Evolutionary conservation across 1,139 yeast genomes (phyloP).

Genomic region (Pichia cactophila): DNA sequence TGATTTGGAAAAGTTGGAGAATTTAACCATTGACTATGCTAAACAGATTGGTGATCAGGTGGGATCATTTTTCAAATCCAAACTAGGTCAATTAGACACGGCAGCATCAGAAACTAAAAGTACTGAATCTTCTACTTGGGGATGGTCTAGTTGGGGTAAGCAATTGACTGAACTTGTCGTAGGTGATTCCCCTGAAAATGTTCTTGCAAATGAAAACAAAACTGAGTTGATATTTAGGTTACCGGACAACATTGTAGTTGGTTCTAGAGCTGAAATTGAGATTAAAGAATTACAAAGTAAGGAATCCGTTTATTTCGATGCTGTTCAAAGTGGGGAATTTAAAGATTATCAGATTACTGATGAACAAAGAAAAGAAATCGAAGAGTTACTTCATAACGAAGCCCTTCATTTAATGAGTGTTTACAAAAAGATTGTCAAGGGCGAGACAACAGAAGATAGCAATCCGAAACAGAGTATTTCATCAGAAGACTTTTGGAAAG

Average conservation of each 20-base stretch:
- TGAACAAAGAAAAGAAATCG: constrained; percentile 33
- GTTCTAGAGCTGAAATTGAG: constrained; percentile 54
- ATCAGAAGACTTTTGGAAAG: constrained; percentile 65
- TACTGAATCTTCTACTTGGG: constrained; percentile 13
- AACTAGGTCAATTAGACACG: constrained; percentile 11
- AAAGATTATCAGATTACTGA: constrained; percentile 26
- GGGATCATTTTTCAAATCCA: constrained; percentile 42
- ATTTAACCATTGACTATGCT: constrained; percentile 53
- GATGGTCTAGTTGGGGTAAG: constrained; percentile 12
- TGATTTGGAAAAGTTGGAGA: constrained; percentile 61
- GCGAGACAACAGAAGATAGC: constrained; percentile 34
- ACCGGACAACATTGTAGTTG: constrained; percentile 27
- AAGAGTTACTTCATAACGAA: constrained; percentile 34
- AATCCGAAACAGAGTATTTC: constrained; percentile 31
- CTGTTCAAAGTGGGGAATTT: constrained; percentile 13
- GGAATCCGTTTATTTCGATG: constrained; percentile 35
- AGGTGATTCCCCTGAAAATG: constrained; percentile 10
- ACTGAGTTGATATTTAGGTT: constrained; percentile 38
- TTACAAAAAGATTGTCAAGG: constrained; percentile 52
- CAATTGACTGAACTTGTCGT: constrained; percentile 5
- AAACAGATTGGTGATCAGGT: constrained; percentile 32
- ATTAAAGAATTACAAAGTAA: constrained; percentile 44
- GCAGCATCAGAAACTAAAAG: constrained; percentile 1
- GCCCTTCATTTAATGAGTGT: constrained; percentile 50
- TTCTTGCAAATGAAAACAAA: constrained; percentile 22